phyloP scores from a whole-genome alignment of 805 yeast species.

The Yamadazyma kitorensis region DNA sequence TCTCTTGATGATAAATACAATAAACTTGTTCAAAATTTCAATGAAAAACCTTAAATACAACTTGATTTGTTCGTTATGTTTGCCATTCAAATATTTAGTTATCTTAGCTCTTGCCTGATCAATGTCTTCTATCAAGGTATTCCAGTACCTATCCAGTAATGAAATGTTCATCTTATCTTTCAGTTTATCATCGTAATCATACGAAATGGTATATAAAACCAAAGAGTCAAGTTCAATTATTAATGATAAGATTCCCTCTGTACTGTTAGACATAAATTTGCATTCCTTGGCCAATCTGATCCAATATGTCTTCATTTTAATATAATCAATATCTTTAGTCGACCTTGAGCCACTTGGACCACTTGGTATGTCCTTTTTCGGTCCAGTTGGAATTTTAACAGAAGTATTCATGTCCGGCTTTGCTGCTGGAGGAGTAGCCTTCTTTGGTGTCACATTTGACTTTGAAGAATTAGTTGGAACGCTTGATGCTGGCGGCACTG shows the following conservation, averaged over 20 bases:
- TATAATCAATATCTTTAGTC: not conserved
- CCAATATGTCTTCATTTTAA: constrained; percentile 16
- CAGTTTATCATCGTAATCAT: constrained; percentile 31
- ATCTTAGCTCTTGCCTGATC: constrained; percentile 15
- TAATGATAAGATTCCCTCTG: constrained; percentile 20
- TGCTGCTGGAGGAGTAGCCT: too few relatives aligned
- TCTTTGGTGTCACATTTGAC: too few relatives aligned
- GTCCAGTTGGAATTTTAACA: too few relatives aligned
- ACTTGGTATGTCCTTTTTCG: too few relatives aligned
- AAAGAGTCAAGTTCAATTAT: constrained; percentile 27
- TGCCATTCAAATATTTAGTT: constrained; percentile 6
- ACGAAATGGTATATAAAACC: constrained; percentile 23
- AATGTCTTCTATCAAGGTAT: constrained; percentile 17
- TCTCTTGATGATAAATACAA: constrained; percentile 29
- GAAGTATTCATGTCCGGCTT: too few relatives aligned
- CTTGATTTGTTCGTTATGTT: constrained; percentile 6
- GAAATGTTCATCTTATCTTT: constrained; percentile 21
- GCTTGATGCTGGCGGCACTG: too few relatives aligned
- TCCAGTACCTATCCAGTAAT: constrained; percentile 34
- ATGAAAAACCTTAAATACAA: constrained; percentile 5
- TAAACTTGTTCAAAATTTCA: constrained; percentile 26
- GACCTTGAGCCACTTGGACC: too few relatives aligned
- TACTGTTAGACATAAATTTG: constrained; percentile 13
- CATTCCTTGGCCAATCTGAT: constrained; percentile 19
- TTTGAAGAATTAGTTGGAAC: too few relatives aligned